Conservation (phyloP, 2,329 filamentous ascomycete species). For the Sporothrix protearum region DNA sequence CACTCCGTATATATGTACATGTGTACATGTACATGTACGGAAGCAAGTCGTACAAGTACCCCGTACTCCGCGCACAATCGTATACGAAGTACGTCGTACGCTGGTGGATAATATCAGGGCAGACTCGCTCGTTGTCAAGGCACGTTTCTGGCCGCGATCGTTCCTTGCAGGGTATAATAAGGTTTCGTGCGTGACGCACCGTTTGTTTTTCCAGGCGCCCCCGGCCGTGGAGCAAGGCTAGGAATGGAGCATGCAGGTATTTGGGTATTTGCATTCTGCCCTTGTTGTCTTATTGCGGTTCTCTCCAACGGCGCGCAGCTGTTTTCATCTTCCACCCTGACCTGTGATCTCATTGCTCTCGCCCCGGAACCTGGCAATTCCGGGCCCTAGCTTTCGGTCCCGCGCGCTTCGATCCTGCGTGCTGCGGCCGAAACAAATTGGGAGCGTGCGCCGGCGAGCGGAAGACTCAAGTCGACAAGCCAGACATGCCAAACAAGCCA, state of each 20-base stretch:
- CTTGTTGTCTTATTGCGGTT: background rate
- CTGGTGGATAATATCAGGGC: background rate
- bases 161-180: conserved; percentile 2
- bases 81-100: background rate
- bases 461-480: background rate
- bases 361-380: conserved; percentile 3
- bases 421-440: conserved; percentile 22
- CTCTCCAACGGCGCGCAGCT: background rate
- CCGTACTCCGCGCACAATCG: background rate
- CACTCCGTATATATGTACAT: no score
- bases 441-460: conserved; percentile 1
- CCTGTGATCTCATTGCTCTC: background rate
- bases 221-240: conserved; percentile 4
- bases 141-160: background rate
- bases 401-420: conserved; percentile 13
- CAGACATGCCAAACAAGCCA: background rate
- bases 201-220: background rate
- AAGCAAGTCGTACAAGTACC: background rate
- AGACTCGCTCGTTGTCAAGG: background rate
- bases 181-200: conserved; percentile 6
- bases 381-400: conserved; percentile 5
- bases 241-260: background rate
- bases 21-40: no score
- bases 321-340: background rate
- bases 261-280: conserved; percentile 6